These are phyloP conservation scores for Suillus discolor DNA, from an alignment of 768 basidiomycete species.

Conservation along the genomic window DNA sequence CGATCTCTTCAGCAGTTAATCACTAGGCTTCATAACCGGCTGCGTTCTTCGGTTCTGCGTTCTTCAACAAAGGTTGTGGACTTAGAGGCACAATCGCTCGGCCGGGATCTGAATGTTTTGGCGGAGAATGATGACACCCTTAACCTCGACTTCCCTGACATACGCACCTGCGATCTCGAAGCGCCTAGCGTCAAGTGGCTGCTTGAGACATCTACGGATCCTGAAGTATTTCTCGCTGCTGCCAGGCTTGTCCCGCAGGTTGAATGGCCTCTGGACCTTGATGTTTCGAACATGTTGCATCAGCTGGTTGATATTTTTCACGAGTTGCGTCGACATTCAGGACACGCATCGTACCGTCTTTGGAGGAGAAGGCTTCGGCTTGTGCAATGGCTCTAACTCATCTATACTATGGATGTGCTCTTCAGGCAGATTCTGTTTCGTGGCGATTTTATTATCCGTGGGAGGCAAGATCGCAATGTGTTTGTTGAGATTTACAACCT, in stretches of 20 bases:
- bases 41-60: no score
- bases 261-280: neutral
- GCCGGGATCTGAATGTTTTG: neutral
- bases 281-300: neutral
- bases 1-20: no score
- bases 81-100: neutral
- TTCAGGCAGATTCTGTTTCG: neutral
- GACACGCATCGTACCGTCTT: neutral
- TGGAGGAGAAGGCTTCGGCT: neutral
- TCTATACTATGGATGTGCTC: neutral
- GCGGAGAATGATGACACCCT: neutral
- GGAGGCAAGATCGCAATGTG: neutral
- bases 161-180: neutral
- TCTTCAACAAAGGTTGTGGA: neutral
- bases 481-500: rapidly evolving
- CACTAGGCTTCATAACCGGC: no score
- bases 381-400: neutral
- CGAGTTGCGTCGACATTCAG: neutral
- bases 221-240: neutral
- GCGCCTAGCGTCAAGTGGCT: constrained; percentile 12
- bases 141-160: neutral
- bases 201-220: neutral
- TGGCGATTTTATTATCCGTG: neutral
- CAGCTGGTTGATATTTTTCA: neutral
- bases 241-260: neutral